Conservation (phyloP, 2,329 filamentous ascomycete species). For the Fusarium cyanostomum region DNA sequence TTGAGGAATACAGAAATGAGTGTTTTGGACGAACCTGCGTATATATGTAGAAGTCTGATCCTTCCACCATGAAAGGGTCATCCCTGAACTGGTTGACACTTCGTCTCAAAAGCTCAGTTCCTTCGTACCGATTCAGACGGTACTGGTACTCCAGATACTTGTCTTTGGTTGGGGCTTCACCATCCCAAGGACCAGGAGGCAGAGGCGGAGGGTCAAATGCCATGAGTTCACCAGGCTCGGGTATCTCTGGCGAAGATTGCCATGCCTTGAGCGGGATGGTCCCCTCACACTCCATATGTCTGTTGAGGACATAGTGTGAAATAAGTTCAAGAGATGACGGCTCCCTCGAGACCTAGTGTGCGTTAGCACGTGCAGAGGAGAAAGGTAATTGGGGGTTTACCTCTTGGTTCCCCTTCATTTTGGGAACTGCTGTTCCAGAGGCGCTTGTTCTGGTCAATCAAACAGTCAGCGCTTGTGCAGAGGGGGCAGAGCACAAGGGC, state of each 20-base stretch:
- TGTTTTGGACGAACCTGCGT: conserved; percentile 60
- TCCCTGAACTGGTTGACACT: conserved; percentile 67
- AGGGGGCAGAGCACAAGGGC: too few species aligned
- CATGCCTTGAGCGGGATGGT: conserved; percentile 12
- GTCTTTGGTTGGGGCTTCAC: conserved; percentile 15
- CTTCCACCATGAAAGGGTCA: conserved; percentile 66
- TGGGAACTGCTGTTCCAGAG: background rate
- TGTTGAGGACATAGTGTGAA: conserved; percentile 15
- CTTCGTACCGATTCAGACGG: conserved; percentile 78
- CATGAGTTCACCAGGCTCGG: conserved; percentile 39
- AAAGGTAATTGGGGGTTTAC: background rate
- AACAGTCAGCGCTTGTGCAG: too few species aligned
- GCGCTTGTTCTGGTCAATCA: background rate
- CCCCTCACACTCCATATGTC: background rate
- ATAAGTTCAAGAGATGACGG: conserved; percentile 11
- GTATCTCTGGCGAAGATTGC: conserved; percentile 37
- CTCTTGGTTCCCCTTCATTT: conserved; percentile 4
- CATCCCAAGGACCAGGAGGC: conserved; percentile 2
- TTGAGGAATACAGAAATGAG: background rate
- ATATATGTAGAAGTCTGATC: conserved; percentile 69
- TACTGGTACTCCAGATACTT: conserved; percentile 80
- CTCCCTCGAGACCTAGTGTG: background rate
- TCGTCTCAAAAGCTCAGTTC: conserved; percentile 72
- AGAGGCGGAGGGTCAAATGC: conserved; percentile 21
- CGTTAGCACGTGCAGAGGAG: background rate